Conservation (phyloP, 164 flowering plant genomes). For the Stephania yunnanensis region DNA sequence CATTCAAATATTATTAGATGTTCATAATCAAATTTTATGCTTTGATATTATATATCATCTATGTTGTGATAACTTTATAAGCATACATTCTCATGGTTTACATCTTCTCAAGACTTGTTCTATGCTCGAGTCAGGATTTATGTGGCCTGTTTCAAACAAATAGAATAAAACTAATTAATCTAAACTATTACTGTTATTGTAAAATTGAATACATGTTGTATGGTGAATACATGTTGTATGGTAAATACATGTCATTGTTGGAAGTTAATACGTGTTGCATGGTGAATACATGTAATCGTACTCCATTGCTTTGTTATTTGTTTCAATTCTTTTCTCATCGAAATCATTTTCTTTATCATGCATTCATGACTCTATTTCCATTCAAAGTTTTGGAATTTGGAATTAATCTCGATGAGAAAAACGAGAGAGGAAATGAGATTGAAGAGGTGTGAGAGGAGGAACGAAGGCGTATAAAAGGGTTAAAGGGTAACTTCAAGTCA, state of each 20-base stretch:
- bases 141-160: slow-evolving; percentile 19
- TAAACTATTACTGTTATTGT: neutral
- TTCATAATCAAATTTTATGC: neutral
- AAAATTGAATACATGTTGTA: neutral
- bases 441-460: too few species aligned
- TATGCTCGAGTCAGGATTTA: slow-evolving; percentile 20
- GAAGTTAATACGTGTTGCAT: slow-evolving; percentile 10
- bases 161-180: neutral
- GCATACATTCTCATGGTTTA: slow-evolving; percentile 29
- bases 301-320: too few species aligned
- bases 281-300: too few species aligned
- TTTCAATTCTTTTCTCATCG: too few species aligned
- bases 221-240: slow-evolving; percentile 30
- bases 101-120: slow-evolving; percentile 1
- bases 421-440: too few species aligned
- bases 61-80: neutral
- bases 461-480: too few species aligned
- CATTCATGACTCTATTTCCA: too few species aligned
- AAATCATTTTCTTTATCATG: too few species aligned
- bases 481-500: too few species aligned
- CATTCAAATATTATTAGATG: slow-evolving; percentile 1
- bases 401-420: too few species aligned
- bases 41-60: neutral
- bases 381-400: too few species aligned
- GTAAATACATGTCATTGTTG: slow-evolving; percentile 42